Percentiles rank a stretch among this genome's conserved stretches.
These are phyloP conservation scores for Talaromyces liani DNA, from an alignment of 495 filamentous ascomycete species.

Conservation along the genomic window DNA sequence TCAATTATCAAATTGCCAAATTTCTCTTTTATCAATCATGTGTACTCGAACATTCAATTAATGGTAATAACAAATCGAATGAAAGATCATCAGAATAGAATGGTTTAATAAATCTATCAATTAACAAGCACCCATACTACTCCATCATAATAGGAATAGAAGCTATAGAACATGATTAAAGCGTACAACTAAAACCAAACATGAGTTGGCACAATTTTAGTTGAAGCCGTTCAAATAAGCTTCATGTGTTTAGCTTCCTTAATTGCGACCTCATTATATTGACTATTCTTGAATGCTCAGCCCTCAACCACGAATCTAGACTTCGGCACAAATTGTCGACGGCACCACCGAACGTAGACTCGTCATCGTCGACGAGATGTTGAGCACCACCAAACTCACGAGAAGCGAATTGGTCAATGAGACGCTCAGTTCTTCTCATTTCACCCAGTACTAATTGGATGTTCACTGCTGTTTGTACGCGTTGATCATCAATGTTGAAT, in stretches of 20 bases:
- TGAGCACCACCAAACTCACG: not conserved
- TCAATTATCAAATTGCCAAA: no score
- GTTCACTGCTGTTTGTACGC: conserved; percentile 14
- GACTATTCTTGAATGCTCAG: conserved; percentile 12
- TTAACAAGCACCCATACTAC: no score
- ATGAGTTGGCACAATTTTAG: no score
- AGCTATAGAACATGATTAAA: no score
- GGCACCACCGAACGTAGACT: not conserved
- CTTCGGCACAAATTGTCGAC: conserved; percentile 11
- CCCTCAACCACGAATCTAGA: conserved; percentile 11
- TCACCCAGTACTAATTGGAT: conserved; percentile 16
- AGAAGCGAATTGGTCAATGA: conserved; percentile 12
- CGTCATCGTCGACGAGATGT: not conserved
- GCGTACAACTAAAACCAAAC: no score
- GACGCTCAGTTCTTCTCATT: conserved; percentile 7
- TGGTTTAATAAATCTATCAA: no score
- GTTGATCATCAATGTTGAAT: conserved; percentile 15
- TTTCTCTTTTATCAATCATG: no score
- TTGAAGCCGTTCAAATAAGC: no score
- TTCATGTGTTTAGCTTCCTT: conserved; percentile 7
- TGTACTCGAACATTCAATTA: no score
- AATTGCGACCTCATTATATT: conserved; percentile 12
- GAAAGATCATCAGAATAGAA: no score
- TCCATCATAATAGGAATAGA: no score
- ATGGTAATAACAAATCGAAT: no score